These are phyloP conservation scores for Dactylis glomerata DNA, from an alignment of 176 grass and related monocot genomes.

Conservation along the genomic window DNA sequence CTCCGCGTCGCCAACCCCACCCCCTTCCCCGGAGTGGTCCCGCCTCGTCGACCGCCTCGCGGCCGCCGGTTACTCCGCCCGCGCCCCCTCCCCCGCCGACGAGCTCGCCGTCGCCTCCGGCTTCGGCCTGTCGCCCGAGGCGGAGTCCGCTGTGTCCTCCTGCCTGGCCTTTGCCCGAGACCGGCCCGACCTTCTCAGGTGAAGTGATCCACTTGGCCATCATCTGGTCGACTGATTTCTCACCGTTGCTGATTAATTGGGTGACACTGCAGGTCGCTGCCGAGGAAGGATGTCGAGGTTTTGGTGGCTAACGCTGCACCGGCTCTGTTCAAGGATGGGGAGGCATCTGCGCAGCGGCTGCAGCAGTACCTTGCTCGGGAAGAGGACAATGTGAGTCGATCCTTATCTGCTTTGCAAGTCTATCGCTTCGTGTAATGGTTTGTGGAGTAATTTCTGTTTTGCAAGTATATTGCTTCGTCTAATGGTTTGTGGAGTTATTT, in stretches of 20 bases:
- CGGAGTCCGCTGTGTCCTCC: conserved; percentile 36
- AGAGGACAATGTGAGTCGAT: conserved; percentile 58
- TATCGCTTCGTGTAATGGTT: not conserved
- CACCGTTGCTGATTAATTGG: not conserved
- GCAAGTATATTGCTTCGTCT: not conserved
- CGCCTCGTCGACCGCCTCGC: conserved; percentile 58
- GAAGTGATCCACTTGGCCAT: not conserved
- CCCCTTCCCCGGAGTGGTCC: conserved; percentile 63
- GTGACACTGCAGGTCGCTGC: conserved; percentile 46
- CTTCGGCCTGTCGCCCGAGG: conserved; percentile 40
- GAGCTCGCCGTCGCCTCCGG: conserved; percentile 24
- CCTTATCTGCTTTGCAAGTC: not conserved
- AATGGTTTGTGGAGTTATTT: not conserved
- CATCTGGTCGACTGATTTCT: not conserved
- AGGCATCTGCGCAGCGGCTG: conserved; percentile 53
- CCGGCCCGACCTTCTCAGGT: conserved; percentile 73
- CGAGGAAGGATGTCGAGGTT: conserved; percentile 68
- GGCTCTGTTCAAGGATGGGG: conserved; percentile 67
- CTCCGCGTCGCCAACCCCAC: not conserved
- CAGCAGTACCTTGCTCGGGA: conserved; percentile 46
- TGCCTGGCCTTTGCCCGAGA: conserved; percentile 75
- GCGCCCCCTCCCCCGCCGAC: not conserved
- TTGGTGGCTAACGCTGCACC: conserved; percentile 60
- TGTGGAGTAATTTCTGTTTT: not conserved
- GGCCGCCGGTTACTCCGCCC: conserved; percentile 39